Conservation (phyloP, 2,329 filamentous ascomycete genomes). For the Beauveria asiatica region DNA sequence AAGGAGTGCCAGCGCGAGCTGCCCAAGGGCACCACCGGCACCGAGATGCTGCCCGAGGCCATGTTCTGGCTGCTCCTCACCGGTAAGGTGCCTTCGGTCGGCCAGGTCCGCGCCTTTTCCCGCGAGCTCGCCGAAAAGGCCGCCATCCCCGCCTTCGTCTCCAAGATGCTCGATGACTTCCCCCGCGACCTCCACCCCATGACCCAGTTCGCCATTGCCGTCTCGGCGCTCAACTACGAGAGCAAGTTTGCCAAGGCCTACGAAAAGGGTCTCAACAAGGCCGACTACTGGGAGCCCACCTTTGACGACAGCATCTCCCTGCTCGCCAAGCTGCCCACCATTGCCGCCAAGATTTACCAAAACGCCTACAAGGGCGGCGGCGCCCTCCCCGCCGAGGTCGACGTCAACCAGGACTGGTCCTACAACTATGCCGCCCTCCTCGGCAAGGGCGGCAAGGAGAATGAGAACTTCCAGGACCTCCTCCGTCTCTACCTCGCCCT, state of each 20-base stretch:
- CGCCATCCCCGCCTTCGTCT: constrained; percentile 71
- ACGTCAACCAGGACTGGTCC: constrained; percentile 86
- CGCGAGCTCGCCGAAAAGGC: constrained; percentile 82
- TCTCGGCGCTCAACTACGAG: constrained; percentile 91
- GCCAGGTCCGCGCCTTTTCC: constrained; percentile 75
- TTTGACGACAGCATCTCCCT: constrained; percentile 93
- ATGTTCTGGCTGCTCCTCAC: constrained; percentile 99
- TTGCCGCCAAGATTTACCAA: constrained; percentile 96
- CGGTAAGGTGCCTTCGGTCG: constrained; percentile 75
- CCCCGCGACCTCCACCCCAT: constrained; percentile 90
- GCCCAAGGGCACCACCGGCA: constrained; percentile 84
- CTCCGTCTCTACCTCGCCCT: constrained; percentile 90
- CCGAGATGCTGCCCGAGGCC: constrained; percentile 95
- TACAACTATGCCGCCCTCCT: constrained; percentile 98
- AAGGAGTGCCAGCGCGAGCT: constrained; percentile 93
- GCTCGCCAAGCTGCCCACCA: constrained; percentile 90
- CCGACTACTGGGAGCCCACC: constrained; percentile 97
- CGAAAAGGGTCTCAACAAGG: constrained; percentile 83
- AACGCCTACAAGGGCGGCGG: constrained; percentile 72
- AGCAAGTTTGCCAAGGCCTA: constrained; percentile 92
- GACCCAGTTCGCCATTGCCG: constrained; percentile 94
- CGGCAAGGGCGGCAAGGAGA: constrained; percentile 77
- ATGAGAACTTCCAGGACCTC: constrained; percentile 92
- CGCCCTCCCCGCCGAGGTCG: constrained; percentile 65
- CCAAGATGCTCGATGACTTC: constrained; percentile 82